Percentiles rank a stretch among this genome's conserved stretches.
Evolutionary conservation across 2,329 filamentous ascomycete genomes (phyloP).

Genomic region (Sclerotiophoma versabilis): DNA sequence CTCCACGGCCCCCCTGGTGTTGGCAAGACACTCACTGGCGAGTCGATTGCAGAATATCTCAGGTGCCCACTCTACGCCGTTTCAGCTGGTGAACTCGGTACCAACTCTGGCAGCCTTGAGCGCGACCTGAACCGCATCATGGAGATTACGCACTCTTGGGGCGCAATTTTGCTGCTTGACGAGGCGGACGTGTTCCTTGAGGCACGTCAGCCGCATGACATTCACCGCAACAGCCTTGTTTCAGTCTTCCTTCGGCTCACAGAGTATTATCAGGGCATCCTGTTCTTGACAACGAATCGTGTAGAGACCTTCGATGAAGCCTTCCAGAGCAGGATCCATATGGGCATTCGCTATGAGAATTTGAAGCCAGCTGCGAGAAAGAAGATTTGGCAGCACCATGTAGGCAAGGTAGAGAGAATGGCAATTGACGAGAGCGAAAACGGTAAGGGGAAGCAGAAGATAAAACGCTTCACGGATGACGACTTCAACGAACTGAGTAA

Average conservation of each 20-base stretch:
- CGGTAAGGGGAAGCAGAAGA: slow-evolving; percentile 52
- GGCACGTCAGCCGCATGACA: slow-evolving; percentile 81
- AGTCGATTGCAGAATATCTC: slow-evolving; percentile 83
- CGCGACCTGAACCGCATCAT: slow-evolving; percentile 81
- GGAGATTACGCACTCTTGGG: slow-evolving; percentile 86
- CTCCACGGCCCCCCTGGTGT: slow-evolving; percentile 82
- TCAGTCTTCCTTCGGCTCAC: slow-evolving; percentile 85
- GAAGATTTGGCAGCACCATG: slow-evolving; percentile 83
- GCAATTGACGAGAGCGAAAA: slow-evolving; percentile 54
- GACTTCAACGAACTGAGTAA: slow-evolving; percentile 73
- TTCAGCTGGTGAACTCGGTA: slow-evolving; percentile 79
- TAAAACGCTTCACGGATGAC: slow-evolving; percentile 66
- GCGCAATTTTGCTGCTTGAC: slow-evolving; percentile 82
- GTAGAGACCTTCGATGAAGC: slow-evolving; percentile 90
- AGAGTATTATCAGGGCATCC: slow-evolving; percentile 90
- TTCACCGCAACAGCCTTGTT: slow-evolving; percentile 84
- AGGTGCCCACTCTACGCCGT: slow-evolving; percentile 85
- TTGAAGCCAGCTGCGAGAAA: slow-evolving; percentile 75
- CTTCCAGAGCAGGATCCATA: slow-evolving; percentile 87
- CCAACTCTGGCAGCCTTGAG: slow-evolving; percentile 76
- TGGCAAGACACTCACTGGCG: slow-evolving; percentile 87
- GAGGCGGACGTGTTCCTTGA: slow-evolving; percentile 72
- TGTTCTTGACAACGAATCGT: slow-evolving; percentile 89
- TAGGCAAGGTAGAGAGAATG: slow-evolving; percentile 70
- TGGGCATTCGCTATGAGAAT: slow-evolving; percentile 81